Percentiles rank a stretch among this genome's conserved stretches.
Evolutionary conservation across 345 rosid genomes (phyloP).

Genomic region (Populus tremula): DNA sequence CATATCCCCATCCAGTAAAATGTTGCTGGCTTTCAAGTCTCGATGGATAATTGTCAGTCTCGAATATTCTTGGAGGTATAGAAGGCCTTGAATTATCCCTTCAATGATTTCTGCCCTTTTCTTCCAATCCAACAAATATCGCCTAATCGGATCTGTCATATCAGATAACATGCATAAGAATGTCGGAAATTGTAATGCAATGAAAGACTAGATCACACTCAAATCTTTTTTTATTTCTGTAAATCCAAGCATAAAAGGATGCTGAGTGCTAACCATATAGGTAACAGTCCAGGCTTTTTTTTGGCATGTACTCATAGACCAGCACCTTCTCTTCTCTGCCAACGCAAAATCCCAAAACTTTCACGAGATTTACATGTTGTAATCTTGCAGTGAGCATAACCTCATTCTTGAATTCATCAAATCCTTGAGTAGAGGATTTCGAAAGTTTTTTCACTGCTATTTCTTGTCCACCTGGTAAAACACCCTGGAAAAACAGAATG

Average conservation of each 20-base stretch:
- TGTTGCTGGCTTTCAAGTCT: constrained; percentile 43
- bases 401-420: constrained; percentile 37
- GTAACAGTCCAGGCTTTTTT: constrained; percentile 31
- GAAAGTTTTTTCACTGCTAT: constrained; percentile 49
- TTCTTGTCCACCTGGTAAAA: constrained; percentile 24
- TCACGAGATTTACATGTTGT: constrained; percentile 42
- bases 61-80: constrained; percentile 51
- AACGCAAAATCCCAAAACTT: constrained; percentile 34
- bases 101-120: constrained; percentile 35
- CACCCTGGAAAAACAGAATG: constrained; percentile 21
- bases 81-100: constrained; percentile 47
- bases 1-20: constrained; percentile 35
- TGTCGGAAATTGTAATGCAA: too few species aligned
- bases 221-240: too few species aligned
- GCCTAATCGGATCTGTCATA: too few species aligned
- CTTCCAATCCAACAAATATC: too few species aligned
- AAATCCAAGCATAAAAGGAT: neutral
- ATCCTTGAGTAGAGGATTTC: constrained; percentile 36
- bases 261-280: constrained; percentile 19
- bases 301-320: constrained; percentile 2
- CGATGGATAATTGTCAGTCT: constrained; percentile 44
- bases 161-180: too few species aligned
- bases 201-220: too few species aligned
- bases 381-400: constrained; percentile 35
- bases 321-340: constrained; percentile 39